Base-by-base conservation (phyloP, 768 basidiomycete genomes). In the Amanita pallidorosea region DNA sequence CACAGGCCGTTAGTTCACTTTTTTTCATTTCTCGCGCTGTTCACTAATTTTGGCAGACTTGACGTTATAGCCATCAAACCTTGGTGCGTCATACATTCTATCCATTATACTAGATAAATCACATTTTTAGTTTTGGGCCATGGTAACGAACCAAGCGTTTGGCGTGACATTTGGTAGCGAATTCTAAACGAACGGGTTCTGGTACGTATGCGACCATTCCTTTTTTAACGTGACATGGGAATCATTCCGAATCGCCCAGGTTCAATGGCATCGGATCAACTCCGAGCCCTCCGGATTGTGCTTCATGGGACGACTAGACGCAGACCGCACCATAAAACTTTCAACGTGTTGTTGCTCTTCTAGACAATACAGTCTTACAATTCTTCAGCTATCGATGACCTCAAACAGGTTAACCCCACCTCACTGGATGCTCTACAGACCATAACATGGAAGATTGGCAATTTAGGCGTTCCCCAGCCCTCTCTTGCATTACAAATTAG, bases 391-490 rank as follows among this genome's bases (percentile, higher is more conserved):
- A 84, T 88, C 63, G 63, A 67, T 11, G 69, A 71, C 31, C 70
- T 89, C 51, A 71, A 74, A 67, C 67, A 82, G 53, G 82, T 91
- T 47, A 79, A n/a, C n/a, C n/a, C 85, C 4, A 61, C 84, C 20
- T 81, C 83, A 53, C 95, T 95, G 90, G 89, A 92, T 57, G 84
- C 90, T 22, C 71, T 94, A 18, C 84, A 91, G 71, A 85, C 94
- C 65, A 94, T 74, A 94, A 92, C 88, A 1, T 95, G 89, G 88
- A 91, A 90, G 66, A 91, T 94, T 53, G 88, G 90, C 46, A 82
- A 85, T 61, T 90, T 88, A n/a, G 77, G 81, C 3, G 25, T 80
- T 87, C 11, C 80, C 83, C 41, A 68, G 77, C 22, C 88, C 89
- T 7, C 77, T 85, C 56, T 95, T 93, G 92, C 81, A 88, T 49